These are phyloP conservation scores for Xerocomus minutiporus DNA, from an alignment of 1,284 basidiomycete species.

Conservation along the genomic window DNA sequence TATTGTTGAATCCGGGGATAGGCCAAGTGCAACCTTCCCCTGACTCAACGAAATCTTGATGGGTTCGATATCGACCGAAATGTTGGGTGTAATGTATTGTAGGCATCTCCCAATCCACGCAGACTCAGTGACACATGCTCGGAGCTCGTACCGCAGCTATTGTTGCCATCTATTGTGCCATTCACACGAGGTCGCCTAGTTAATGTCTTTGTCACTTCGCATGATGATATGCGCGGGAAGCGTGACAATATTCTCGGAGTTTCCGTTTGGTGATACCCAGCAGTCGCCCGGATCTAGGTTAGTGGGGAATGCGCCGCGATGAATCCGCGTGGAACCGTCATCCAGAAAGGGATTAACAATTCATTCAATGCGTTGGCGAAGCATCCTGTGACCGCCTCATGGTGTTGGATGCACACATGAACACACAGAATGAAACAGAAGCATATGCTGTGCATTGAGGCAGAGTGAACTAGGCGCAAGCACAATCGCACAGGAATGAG, in stretches of 20 bases:
- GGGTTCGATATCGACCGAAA: too few species aligned
- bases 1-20: too few species aligned
- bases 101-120: too few species aligned
- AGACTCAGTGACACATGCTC: too few species aligned
- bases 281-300: neutral
- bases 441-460: neutral
- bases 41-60: too few species aligned
- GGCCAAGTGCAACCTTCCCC: too few species aligned
- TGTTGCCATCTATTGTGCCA: too few species aligned
- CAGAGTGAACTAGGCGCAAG: neutral
- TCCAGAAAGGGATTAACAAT: neutral
- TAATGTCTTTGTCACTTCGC: too few species aligned
- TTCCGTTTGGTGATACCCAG: constrained; percentile 1
- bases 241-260: neutral
- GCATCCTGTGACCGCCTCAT: neutral
- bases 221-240: too few species aligned
- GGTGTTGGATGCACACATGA: neutral
- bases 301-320: neutral
- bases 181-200: too few species aligned
- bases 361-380: neutral
- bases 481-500: neutral
- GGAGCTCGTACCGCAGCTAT: too few species aligned
- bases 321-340: neutral
- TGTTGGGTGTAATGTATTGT: too few species aligned
- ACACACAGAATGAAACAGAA: neutral